Conservation (phyloP, 805 yeast genomes). For the Lachancea thermotolerans region DNA sequence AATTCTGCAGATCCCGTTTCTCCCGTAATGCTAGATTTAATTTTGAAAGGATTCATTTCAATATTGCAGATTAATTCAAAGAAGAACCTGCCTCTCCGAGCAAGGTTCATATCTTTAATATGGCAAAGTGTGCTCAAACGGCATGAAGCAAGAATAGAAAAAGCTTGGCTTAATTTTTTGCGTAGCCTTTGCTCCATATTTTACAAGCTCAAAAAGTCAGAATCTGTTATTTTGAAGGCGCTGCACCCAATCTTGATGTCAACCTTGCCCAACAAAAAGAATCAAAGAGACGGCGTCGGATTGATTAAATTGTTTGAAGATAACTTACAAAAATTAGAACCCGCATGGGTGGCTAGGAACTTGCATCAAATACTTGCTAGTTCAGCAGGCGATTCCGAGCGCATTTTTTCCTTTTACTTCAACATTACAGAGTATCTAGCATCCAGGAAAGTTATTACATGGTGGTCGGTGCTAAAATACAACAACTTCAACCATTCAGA, state of each 20-base stretch:
- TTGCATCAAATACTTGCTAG: conserved; percentile 18
- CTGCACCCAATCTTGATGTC: conserved; percentile 10
- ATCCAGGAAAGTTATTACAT: conserved; percentile 16
- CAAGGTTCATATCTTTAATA: conserved; percentile 8
- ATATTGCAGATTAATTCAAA: conserved; percentile 7
- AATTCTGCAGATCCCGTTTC: not conserved
- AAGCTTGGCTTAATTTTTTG: conserved; percentile 9
- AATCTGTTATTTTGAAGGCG: conserved; percentile 9
- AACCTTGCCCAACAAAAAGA: conserved; percentile 1
- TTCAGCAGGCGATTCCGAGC: conserved; percentile 10
- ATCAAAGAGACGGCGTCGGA: not conserved
- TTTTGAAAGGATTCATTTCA: conserved; percentile 10
- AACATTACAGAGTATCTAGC: conserved; percentile 19
- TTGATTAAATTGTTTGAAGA: conserved; percentile 5
- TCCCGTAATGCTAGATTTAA: conserved; percentile 4
- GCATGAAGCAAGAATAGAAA: not conserved
- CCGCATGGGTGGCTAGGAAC: conserved; percentile 20
- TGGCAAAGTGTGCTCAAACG: conserved; percentile 2
- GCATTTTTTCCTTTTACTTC: conserved; percentile 24
- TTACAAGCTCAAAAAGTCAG: conserved; percentile 6
- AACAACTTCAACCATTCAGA: conserved; percentile 15
- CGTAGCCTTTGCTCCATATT: conserved; percentile 5
- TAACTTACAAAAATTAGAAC: conserved; percentile 7
- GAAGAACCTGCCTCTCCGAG: conserved; percentile 13
- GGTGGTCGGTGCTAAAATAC: conserved; percentile 30